Evolutionary conservation across 1,284 basidiomycete species (phyloP), one percentile per base, ranked within the genome.

Genomic region (Sporisorium scitamineum): DNA sequence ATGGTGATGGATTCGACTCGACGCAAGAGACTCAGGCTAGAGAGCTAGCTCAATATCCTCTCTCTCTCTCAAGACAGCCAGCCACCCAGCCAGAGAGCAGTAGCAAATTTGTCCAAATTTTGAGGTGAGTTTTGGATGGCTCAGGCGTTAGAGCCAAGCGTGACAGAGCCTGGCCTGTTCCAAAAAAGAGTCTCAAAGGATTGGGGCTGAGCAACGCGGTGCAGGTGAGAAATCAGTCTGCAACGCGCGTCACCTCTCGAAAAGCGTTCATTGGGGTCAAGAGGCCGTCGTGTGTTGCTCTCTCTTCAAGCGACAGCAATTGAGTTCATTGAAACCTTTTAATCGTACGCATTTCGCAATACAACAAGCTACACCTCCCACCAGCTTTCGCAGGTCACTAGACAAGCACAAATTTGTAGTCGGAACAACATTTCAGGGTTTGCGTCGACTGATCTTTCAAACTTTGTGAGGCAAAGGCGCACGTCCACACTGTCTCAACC

Each of bases 1-100:
- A 29, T 39, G 37, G 37, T 39, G 51, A 52, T 24, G 31, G 20
- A 37, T 20, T 34, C 51, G 27, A n/a, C n/a, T n/a, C n/a, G n/a
- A n/a, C n/a, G n/a, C n/a, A 52, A 20, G 51, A 52, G 32, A 51
- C 9, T 29, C 48, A 26, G 18, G 16, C 24, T 5, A 42, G 37
- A 20, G 18, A 39, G 10, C 32, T 29, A 45, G 42, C 41, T 55
- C 54, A 44, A 55, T 45, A 91, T 48, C 37, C 16, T 34, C 34
- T 39, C 14, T 5, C 47, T 48, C 27, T 8, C 22, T 48, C 47
- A 6, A 27, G 26, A 10, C 26, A 29, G 27, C 27, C 47, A 48
- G 47, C 47, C 47, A n/a, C 26, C 29, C 47, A 26, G 22, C 47
- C 47, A 48, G 47, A 27, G 26, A 47, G 18, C 37, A 48, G 47